A percentile compares a stretch with the other conserved stretches of the same genome.
Evolutionary conservation across 208 protist species (phyloP).

Genomic region (Wallacemonas sp.): DNA sequence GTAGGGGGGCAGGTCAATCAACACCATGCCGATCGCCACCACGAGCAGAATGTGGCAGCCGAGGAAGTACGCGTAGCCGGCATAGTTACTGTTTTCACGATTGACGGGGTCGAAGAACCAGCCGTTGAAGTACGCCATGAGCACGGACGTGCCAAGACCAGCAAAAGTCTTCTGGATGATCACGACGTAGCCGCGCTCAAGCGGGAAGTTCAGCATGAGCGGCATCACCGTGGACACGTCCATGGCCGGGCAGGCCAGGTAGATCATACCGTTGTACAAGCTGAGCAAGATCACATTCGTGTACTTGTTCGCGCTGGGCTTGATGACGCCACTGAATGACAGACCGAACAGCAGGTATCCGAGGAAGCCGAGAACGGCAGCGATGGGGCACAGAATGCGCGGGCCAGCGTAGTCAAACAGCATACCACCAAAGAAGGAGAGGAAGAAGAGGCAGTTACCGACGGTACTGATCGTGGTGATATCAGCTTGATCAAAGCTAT

Average conservation of each 20-base stretch:
- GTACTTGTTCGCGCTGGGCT: slow-evolving; percentile 25
- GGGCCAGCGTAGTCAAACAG: slow-evolving; percentile 77
- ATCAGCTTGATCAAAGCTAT: slow-evolving; percentile 60
- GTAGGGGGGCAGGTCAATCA: slow-evolving; percentile 72
- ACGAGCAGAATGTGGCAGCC: slow-evolving; percentile 38
- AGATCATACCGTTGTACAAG: slow-evolving; percentile 65
- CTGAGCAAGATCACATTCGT: slow-evolving; percentile 54
- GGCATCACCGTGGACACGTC: slow-evolving; percentile 73
- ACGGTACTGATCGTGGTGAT: slow-evolving; percentile 88
- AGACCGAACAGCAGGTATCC: slow-evolving; percentile 72
- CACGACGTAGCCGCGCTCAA: slow-evolving; percentile 73
- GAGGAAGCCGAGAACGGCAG: slow-evolving; percentile 42
- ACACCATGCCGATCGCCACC: slow-evolving; percentile 32
- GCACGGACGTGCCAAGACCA: slow-evolving; percentile 72
- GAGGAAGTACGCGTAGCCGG: slow-evolving; percentile 68
- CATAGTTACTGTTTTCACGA: slow-evolving; percentile 44
- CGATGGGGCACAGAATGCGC: slow-evolving; percentile 44
- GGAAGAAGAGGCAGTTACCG: slow-evolving; percentile 64
- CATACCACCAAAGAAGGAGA: slow-evolving; percentile 62
- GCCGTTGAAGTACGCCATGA: slow-evolving; percentile 80
- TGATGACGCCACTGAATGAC: slow-evolving; percentile 58
- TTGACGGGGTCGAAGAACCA: slow-evolving; percentile 49
- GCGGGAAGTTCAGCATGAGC: slow-evolving; percentile 82
- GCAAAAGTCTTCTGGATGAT: slow-evolving; percentile 83
- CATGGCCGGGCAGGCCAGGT: slow-evolving; percentile 60